Conservation (phyloP, 495 filamentous ascomycete species). For the Talaromyces wortmannii region DNA sequence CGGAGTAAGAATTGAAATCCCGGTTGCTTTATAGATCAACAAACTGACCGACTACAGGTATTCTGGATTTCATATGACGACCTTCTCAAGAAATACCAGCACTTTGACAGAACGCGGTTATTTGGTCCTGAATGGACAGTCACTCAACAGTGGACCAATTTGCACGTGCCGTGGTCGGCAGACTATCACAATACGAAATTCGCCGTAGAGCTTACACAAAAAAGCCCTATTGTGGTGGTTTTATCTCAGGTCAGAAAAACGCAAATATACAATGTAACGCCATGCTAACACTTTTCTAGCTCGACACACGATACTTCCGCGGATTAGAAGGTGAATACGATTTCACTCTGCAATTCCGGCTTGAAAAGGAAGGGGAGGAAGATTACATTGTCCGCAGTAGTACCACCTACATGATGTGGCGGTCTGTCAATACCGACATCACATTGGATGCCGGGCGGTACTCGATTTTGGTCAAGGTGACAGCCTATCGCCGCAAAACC, state of each 20-base stretch:
- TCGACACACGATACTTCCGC: constrained; percentile 79
- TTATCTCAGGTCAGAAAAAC: constrained; percentile 53
- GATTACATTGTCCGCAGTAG: constrained; percentile 82
- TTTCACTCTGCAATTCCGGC: constrained; percentile 71
- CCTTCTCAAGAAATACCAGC: constrained; percentile 73
- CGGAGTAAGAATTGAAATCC: constrained; percentile 38
- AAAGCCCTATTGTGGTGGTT: constrained; percentile 68
- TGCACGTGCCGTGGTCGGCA: constrained; percentile 78
- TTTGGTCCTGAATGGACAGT: constrained; percentile 81
- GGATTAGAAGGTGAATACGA: constrained; percentile 78
- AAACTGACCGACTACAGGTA: constrained; percentile 25
- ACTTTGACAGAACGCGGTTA: constrained; percentile 81
- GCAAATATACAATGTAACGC: background rate
- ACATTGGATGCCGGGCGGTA: constrained; percentile 79
- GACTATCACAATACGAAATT: constrained; percentile 86
- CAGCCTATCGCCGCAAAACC: constrained; percentile 50
- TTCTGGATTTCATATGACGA: constrained; percentile 77
- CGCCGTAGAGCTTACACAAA: constrained; percentile 56
- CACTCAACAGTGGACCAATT: constrained; percentile 75
- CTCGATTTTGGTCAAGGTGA: constrained; percentile 70
- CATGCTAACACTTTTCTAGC: constrained; percentile 21
- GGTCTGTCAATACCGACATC: constrained; percentile 77
- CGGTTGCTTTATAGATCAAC: background rate
- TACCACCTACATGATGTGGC: constrained; percentile 59
- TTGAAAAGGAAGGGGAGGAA: constrained; percentile 73